phyloP scores from a whole-genome alignment of 495 filamentous ascomycete genomes.

The Antarctomyces pellizariae region DNA sequence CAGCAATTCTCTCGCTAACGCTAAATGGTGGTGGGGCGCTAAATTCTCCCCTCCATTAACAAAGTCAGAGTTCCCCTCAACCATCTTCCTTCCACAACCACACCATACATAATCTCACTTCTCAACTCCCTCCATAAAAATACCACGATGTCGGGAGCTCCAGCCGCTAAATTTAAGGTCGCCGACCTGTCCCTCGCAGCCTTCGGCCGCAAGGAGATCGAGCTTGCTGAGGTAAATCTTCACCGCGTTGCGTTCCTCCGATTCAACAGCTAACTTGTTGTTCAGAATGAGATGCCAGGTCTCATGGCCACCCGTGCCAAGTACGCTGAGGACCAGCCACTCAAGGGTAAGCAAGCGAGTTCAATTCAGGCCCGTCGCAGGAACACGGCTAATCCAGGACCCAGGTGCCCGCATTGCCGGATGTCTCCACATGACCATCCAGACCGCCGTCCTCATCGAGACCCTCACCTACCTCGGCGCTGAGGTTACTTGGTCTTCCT shows the following conservation, averaged over 20 bases:
- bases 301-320: slow-evolving; percentile 84
- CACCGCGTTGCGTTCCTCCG: no score
- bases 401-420: slow-evolving; percentile 69
- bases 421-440: slow-evolving; percentile 99
- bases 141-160: slow-evolving; percentile 53
- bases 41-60: no score
- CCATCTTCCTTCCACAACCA: slow-evolving; percentile 1
- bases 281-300: slow-evolving; percentile 96
- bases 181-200: slow-evolving; percentile 93
- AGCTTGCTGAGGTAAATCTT: slow-evolving; percentile 94
- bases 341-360: slow-evolving; percentile 50
- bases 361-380: slow-evolving; percentile 1
- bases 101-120: no score
- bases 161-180: slow-evolving; percentile 90
- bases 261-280: no score
- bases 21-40: no score
- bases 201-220: slow-evolving; percentile 97
- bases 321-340: slow-evolving; percentile 81
- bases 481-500: slow-evolving; percentile 91
- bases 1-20: no score
- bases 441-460: slow-evolving; percentile 97
- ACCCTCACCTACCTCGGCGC: slow-evolving; percentile 83
- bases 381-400: slow-evolving; percentile 3
- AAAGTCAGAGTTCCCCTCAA: no score
- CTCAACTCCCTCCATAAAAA: slow-evolving; percentile 5